phyloP scores from a whole-genome alignment of 768 basidiomycete genomes.

The Hygrocybe punicea region DNA sequence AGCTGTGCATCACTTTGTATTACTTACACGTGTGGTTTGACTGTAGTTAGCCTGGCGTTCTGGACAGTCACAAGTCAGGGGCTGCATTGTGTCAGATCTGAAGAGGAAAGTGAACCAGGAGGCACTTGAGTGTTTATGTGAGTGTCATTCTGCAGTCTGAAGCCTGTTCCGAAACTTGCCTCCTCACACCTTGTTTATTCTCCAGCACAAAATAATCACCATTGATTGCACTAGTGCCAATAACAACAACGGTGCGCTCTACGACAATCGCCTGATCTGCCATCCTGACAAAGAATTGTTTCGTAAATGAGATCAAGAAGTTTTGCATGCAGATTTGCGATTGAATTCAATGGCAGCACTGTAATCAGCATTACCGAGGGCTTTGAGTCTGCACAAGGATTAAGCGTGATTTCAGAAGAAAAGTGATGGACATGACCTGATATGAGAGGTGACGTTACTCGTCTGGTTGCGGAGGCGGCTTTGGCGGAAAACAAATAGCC shows the following conservation, averaged over 20 bases:
- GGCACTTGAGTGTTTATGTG: too few relatives aligned
- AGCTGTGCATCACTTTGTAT: too few relatives aligned
- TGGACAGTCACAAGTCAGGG: too few relatives aligned
- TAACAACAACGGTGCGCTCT: background rate
- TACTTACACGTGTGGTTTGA: too few relatives aligned
- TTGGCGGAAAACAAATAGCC: constrained; percentile 1
- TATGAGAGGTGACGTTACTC: background rate
- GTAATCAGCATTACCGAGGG: constrained; percentile 21
- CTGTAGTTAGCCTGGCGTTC: too few relatives aligned
- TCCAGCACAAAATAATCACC: background rate
- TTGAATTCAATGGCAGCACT: constrained; percentile 30
- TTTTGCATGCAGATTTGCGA: background rate
- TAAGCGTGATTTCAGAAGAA: background rate
- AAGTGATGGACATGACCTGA: background rate
- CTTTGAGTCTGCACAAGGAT: constrained; percentile 11
- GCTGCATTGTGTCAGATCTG: too few relatives aligned
- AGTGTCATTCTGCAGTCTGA: too few relatives aligned
- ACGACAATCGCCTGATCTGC: background rate
- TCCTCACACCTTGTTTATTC: background rate
- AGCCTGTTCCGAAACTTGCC: background rate
- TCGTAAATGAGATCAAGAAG: background rate
- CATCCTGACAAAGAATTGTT: background rate
- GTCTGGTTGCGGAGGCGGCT: background rate
- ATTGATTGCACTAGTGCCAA: background rate
- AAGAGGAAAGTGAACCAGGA: too few relatives aligned